Conservation (phyloP, 2,329 filamentous ascomycete genomes). For the Xylaria multiplex region DNA sequence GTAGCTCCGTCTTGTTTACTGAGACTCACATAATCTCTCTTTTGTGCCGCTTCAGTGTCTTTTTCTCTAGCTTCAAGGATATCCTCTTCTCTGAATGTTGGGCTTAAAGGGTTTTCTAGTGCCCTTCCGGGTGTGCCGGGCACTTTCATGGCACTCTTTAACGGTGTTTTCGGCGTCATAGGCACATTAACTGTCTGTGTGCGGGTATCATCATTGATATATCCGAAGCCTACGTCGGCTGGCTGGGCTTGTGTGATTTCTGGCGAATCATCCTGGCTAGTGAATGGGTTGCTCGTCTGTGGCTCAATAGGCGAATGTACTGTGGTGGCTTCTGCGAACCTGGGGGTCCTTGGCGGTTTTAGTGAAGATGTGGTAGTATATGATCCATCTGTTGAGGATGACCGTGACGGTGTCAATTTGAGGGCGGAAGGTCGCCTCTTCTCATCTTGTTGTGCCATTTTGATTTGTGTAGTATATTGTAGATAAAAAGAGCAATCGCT, state of each 20-base stretch:
- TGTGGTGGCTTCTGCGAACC: conserved; percentile 83
- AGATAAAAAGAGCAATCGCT: conserved; percentile 50
- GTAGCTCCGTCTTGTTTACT: not conserved
- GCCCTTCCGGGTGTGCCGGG: conserved; percentile 82
- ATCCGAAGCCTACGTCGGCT: conserved; percentile 91
- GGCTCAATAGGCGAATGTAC: conserved; percentile 80
- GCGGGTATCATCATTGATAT: conserved; percentile 72
- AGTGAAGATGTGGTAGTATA: conserved; percentile 65
- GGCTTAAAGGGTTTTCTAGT: conserved; percentile 82
- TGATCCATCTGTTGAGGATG: conserved; percentile 60
- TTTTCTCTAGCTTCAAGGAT: conserved; percentile 85
- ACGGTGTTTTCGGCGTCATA: conserved; percentile 77
- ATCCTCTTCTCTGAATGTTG: conserved; percentile 90
- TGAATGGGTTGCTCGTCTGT: conserved; percentile 62
- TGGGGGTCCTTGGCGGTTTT: conserved; percentile 77
- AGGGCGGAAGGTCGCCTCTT: conserved; percentile 67
- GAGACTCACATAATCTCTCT: conserved; percentile 80
- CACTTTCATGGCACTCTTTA: conserved; percentile 90
- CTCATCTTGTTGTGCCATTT: conserved; percentile 57
- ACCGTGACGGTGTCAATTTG: conserved; percentile 61
- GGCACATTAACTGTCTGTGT: conserved; percentile 69
- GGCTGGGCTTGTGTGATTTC: conserved; percentile 74
- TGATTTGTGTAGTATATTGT: conserved; percentile 42
- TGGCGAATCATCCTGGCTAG: conserved; percentile 62
- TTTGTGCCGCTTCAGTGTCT: conserved; percentile 85